Conservation (phyloP, 108 stramenopile genomes). For the Pseudonitzschia delicatissima region DNA sequence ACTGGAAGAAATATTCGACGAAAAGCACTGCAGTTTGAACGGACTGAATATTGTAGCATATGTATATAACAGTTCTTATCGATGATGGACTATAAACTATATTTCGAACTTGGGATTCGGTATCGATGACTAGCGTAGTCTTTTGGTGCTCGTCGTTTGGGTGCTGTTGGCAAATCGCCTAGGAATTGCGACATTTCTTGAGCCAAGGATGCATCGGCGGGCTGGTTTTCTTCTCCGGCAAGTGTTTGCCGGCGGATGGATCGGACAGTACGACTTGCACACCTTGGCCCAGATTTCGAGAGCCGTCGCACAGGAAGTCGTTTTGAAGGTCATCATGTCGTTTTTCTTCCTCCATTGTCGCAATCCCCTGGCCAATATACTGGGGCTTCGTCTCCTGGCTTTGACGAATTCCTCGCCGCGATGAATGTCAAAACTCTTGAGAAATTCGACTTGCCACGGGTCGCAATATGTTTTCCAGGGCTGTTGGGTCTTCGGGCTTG, state of each 20-base stretch:
- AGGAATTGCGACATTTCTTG: conserved; percentile 36
- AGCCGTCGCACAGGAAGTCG: conserved; percentile 62
- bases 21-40: too few species aligned
- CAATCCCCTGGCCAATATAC: conserved; percentile 43
- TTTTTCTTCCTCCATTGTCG: conserved; percentile 50
- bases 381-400: conserved; percentile 45
- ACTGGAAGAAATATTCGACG: too few species aligned
- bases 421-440: conserved; percentile 43
- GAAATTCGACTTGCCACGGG: conserved; percentile 72
- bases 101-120: too few species aligned
- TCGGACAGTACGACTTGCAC: conserved; percentile 60
- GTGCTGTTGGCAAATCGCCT: conserved; percentile 20
- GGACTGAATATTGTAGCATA: too few species aligned
- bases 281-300: conserved; percentile 70
- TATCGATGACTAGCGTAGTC: too few species aligned
- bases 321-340: conserved; percentile 41
- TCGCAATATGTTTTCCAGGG: conserved; percentile 59
- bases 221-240: conserved; percentile 12
- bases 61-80: too few species aligned
- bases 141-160: conserved; percentile 14
- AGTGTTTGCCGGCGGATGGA: conserved; percentile 54
- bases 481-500: conserved; percentile 57
- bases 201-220: conserved; percentile 9
- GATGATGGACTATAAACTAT: too few species aligned
- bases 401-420: conserved; percentile 50